A percentile compares a stretch with the other conserved stretches of the same genome.
Conservation (phyloP, 371 early-diverging fungal species). For the Mortierella polycephala region DNA sequence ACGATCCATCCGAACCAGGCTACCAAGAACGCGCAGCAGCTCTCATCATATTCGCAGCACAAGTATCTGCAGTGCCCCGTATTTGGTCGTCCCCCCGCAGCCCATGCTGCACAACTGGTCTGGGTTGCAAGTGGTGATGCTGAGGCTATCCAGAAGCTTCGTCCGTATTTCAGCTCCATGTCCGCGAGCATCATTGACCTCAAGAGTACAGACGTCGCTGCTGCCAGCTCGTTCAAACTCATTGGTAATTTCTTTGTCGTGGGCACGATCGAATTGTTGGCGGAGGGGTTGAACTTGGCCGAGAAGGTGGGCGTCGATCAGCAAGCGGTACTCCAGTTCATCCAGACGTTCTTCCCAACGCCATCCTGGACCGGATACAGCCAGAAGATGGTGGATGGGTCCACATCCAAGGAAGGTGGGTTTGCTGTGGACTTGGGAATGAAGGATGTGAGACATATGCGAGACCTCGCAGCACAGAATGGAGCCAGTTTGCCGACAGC, state of each 20-base stretch:
- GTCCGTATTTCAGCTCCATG: slow-evolving; percentile 38
- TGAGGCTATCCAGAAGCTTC: slow-evolving; percentile 27
- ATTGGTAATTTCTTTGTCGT: slow-evolving; percentile 76
- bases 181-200: slow-evolving; percentile 21
- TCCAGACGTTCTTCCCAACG: slow-evolving; percentile 64
- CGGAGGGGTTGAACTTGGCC: slow-evolving; percentile 77
- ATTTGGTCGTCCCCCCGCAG: slow-evolving; percentile 65
- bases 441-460: slow-evolving; percentile 65
- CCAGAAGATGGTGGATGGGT: slow-evolving; percentile 54
- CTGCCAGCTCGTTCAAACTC: slow-evolving; percentile 67
- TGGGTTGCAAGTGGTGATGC: slow-evolving; percentile 57
- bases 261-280: slow-evolving; percentile 66
- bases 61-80: slow-evolving; percentile 57
- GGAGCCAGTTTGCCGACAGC: slow-evolving; percentile 33
- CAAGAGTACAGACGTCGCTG: slow-evolving; percentile 52
- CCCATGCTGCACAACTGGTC: slow-evolving; percentile 57
- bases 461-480: slow-evolving; percentile 16
- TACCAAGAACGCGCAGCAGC: slow-evolving; percentile 18
- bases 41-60: slow-evolving; percentile 23
- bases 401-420: slow-evolving; percentile 55
- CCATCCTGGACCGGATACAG: slow-evolving; percentile 51
- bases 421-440: slow-evolving; percentile 60
- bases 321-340: slow-evolving; percentile 65
- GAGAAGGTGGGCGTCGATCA: slow-evolving; percentile 67
- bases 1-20: slow-evolving; percentile 45